phyloP scores from a whole-genome alignment of 495 filamentous ascomycete genomes.

The Tuber indicum region DNA sequence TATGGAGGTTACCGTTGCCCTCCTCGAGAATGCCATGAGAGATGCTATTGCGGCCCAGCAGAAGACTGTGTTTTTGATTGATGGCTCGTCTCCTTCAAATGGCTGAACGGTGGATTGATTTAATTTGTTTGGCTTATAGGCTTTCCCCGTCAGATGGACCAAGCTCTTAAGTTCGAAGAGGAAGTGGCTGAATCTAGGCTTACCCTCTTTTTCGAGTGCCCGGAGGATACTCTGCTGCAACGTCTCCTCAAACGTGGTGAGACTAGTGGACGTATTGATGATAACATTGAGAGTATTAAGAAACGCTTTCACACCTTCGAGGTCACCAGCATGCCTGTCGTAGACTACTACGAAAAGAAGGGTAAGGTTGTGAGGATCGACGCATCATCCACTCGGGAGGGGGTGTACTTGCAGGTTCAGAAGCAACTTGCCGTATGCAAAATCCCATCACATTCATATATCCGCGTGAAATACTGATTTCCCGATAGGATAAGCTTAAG shows the following conservation, averaged over 20 bases:
- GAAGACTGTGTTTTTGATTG: conserved; percentile 71
- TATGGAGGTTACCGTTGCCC: conserved; percentile 93
- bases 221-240: conserved; percentile 77
- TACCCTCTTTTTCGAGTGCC: conserved; percentile 86
- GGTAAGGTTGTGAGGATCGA: conserved; percentile 71
- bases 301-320: conserved; percentile 92
- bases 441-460: neutral
- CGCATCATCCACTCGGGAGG: conserved; percentile 60
- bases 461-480: neutral
- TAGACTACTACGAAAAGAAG: conserved; percentile 71
- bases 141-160: conserved; percentile 95
- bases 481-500: neutral
- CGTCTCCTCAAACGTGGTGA: conserved; percentile 80
- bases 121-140: conserved; percentile 37
- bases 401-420: conserved; percentile 68
- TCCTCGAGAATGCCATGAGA: conserved; percentile 89
- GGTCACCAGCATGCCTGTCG: conserved; percentile 94
- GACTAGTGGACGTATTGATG: conserved; percentile 83
- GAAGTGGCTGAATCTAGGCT: conserved; percentile 73
- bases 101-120: neutral
- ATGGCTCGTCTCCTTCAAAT: conserved; percentile 45
- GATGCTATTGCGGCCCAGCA: conserved; percentile 49
- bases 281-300: conserved; percentile 89
- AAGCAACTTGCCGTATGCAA: conserved; percentile 43
- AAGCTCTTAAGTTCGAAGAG: conserved; percentile 86